Percentiles rank a stretch among this genome's conserved stretches.
Conservation (phyloP, 768 basidiomycete species). For the Postia placenta region DNA sequence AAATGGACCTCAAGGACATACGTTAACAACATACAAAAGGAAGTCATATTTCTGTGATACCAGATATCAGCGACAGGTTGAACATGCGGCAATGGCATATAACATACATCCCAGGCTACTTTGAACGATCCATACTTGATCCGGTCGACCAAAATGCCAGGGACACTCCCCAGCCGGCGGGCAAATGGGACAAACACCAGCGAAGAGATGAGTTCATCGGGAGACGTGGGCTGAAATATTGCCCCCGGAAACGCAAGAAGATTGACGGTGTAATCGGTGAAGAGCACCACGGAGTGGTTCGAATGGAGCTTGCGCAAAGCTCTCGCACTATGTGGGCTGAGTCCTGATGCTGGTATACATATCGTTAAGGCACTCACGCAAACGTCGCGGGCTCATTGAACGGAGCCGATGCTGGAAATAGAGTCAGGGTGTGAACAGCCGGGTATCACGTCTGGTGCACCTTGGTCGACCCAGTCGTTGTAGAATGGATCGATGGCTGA, state of each 20-base stretch:
- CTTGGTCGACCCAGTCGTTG: slow-evolving; percentile 44
- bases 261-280: slow-evolving; percentile 38
- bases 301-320: slow-evolving; percentile 55
- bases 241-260: slow-evolving; percentile 48
- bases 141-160: slow-evolving; percentile 48
- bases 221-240: slow-evolving; percentile 36
- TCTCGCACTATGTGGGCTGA: slow-evolving; percentile 28
- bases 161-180: slow-evolving; percentile 30
- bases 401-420: slow-evolving; percentile 2
- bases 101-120: slow-evolving; percentile 50
- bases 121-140: slow-evolving; percentile 51
- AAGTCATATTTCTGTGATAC: slow-evolving; percentile 45
- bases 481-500: slow-evolving; percentile 40
- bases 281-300: slow-evolving; percentile 51
- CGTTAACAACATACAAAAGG: slow-evolving; percentile 45
- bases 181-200: slow-evolving; percentile 43
- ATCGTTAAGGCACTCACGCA: slow-evolving; percentile 31
- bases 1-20: slow-evolving; percentile 20
- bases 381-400: slow-evolving; percentile 37
- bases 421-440: background rate
- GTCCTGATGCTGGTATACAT: background rate
- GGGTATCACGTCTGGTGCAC: slow-evolving; percentile 24
- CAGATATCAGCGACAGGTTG: background rate
- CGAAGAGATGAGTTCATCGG: slow-evolving; percentile 45
- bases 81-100: background rate